Evolutionary conservation across 345 rosid species (phyloP), one percentile per base, ranked within the genome.

Genomic region (Sisymbrium altissimum): DNA sequence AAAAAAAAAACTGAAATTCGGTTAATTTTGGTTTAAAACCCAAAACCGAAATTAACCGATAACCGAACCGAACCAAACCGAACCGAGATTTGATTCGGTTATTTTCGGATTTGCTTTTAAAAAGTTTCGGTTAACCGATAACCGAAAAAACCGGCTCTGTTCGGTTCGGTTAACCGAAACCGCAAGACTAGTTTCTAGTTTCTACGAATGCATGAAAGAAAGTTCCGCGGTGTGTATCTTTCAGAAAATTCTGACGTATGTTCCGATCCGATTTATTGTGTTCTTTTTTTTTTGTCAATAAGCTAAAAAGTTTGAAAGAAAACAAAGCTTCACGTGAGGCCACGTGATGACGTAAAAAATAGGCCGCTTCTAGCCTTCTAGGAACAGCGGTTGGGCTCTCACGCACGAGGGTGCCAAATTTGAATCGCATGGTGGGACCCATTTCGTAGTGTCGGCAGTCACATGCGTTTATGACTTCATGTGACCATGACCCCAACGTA

Each of bases 381-480:
- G 46, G 35, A 61, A 11, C 52, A 5, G 4, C 61, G 41, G 53
- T 52, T 63, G 63, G 76, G 76, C 70, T 72, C 76, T 53, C 61
- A 19, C 70, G 70, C 64, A 63, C 36, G 64, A 50, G 21, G 29
- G 41, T 49, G 2, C 12, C 56, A 21, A 23, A 23, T 11, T 30
- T 9, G 30, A 8, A 18, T 65, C 58, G 40, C 72, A 53, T 39
- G 25, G 25, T 30, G 18, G 63, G 46, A 14, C 45, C 56, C 15
- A 44, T n/a, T 35, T 54, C n/a, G 23, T 15, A 53, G 44, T 73
- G 77, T 73, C 77, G 71, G 77, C 49, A 73, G 70, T 53, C 77
- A 64, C 77, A 11, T 73, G 71, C 29, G 39, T 40, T 39, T 19
- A 61, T 12, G 66, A 30, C 32, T 30, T 30, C 32, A 30, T 38